Percentiles rank a stretch among this genome's conserved stretches.
phyloP scores from a whole-genome alignment of 805 yeast genomes.

The Lachancea thermotolerans region DNA sequence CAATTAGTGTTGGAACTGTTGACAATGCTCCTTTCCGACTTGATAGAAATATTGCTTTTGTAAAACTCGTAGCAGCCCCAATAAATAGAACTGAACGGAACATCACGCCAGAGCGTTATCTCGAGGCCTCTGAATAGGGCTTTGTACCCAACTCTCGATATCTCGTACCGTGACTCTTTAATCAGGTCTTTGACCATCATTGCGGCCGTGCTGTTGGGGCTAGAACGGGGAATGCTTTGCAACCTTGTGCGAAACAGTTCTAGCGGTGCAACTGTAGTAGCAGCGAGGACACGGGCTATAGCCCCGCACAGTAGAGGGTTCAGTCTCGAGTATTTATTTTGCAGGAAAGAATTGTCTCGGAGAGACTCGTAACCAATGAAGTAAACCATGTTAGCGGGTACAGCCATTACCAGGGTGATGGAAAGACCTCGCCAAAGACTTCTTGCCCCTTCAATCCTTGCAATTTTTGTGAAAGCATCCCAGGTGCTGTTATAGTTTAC shows the following conservation, averaged over 20 bases:
- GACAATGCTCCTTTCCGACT: background rate
- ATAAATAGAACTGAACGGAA: slow-evolving; percentile 91
- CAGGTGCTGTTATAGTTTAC: slow-evolving; percentile 54
- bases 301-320: slow-evolving; percentile 86
- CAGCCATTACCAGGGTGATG: slow-evolving; percentile 76
- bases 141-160: slow-evolving; percentile 48
- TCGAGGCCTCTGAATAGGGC: slow-evolving; percentile 79
- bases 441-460: slow-evolving; percentile 61
- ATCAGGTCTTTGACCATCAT: slow-evolving; percentile 41
- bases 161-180: slow-evolving; percentile 45
- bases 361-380: slow-evolving; percentile 89
- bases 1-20: slow-evolving; percentile 22
- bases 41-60: slow-evolving; percentile 25
- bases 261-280: slow-evolving; percentile 78
- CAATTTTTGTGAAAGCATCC: slow-evolving; percentile 64
- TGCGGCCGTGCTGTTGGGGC: slow-evolving; percentile 19
- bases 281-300: slow-evolving; percentile 73
- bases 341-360: slow-evolving; percentile 64
- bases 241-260: slow-evolving; percentile 83
- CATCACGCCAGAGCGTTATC: slow-evolving; percentile 93
- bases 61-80: slow-evolving; percentile 80
- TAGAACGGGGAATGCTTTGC: slow-evolving; percentile 70
- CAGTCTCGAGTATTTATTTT: slow-evolving; percentile 29
- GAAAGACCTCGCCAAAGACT: slow-evolving; percentile 89
- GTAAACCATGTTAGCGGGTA: slow-evolving; percentile 89